phyloP scores from a whole-genome alignment of 805 yeast genomes.

The Kluyveromyces aestuarii region DNA sequence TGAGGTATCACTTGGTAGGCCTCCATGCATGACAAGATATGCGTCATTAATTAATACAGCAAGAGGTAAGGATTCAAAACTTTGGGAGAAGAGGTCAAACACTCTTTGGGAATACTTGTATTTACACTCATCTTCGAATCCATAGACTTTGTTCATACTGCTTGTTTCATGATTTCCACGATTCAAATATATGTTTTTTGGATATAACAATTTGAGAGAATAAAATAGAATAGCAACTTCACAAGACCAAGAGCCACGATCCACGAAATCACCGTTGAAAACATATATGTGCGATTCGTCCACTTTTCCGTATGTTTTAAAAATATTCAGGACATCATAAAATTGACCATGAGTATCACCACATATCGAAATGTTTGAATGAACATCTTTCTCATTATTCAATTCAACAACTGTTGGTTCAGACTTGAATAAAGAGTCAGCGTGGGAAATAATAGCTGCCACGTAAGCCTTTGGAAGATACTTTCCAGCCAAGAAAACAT shows the following conservation, averaged over 20 bases:
- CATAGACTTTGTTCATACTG: constrained; percentile 94
- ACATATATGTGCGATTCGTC: constrained; percentile 55
- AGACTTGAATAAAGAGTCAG: constrained; percentile 47
- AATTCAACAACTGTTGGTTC: constrained; percentile 78
- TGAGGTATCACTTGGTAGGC: constrained; percentile 71
- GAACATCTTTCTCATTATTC: constrained; percentile 21
- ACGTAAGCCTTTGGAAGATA: constrained; percentile 74
- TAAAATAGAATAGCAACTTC: constrained; percentile 84
- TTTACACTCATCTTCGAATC: constrained; percentile 93
- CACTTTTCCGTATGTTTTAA: constrained; percentile 66
- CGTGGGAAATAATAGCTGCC: constrained; percentile 69
- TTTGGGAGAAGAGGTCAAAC: constrained; percentile 75
- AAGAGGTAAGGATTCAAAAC: constrained; percentile 79
- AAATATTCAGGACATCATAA: constrained; percentile 78
- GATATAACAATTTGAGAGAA: constrained; percentile 67
- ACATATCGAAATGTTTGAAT: constrained; percentile 61
- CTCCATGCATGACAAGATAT: constrained; percentile 92
- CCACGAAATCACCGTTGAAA: constrained; percentile 97
- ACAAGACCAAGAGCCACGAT: constrained; percentile 96
- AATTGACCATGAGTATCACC: constrained; percentile 99
- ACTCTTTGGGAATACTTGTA: constrained; percentile 75
- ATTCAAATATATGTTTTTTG: constrained; percentile 62
- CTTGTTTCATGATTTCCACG: constrained; percentile 96
- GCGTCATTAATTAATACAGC: constrained; percentile 72
- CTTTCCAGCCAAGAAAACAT: constrained; percentile 64